Evolutionary conservation across 805 yeast genomes (phyloP), one percentile per base, ranked within the genome.

Genomic region (Candida wancherniae): DNA sequence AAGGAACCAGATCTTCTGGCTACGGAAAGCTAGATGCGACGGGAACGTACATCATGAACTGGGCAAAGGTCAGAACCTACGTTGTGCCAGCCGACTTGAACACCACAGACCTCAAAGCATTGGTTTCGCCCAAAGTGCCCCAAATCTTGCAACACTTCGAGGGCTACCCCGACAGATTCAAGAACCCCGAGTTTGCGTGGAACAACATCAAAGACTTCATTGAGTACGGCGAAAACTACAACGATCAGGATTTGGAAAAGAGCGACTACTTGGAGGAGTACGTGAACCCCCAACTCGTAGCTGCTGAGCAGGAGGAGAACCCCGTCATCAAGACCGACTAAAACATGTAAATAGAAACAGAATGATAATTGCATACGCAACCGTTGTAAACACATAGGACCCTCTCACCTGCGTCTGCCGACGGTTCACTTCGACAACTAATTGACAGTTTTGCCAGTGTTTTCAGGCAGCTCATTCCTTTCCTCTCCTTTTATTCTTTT

Each of bases 1-100:
- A 92, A 58, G 99, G 99, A 67, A 92, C 97, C 14, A 75, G 97
- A 36, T 84, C 98, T 4, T 74, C 94, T 3, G 97, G 97, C 57
- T 76, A 86, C 40, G 99, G 99, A 55, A 69, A 67, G 31, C 76
- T 80, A 52, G 82, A 92, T 32, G 66, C 69, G 20, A 71, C 68
- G 39, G 97, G 95, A 32, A 72, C 74, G 14, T 92, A 86, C 58
- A 65, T 74, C 5, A 73, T 92, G 39, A 73, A 84, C 61, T 90
- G 94, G 85, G 58, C 61, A 26, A 86, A 80, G 52, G 97, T 90
- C 18, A 73, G 96, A 49, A 86, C 97, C 0, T 92, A 80, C 58
- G 95, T 84, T 3, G 86, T 78, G 7, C 98, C 98, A 4, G 57
- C 63, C 1, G 64, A 55, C 11, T 48, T 50, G 54, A 37, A 58